These are phyloP conservation scores for Triangularia setosa DNA, from an alignment of 2,329 filamentous ascomycete genomes.

Conservation along the genomic window DNA sequence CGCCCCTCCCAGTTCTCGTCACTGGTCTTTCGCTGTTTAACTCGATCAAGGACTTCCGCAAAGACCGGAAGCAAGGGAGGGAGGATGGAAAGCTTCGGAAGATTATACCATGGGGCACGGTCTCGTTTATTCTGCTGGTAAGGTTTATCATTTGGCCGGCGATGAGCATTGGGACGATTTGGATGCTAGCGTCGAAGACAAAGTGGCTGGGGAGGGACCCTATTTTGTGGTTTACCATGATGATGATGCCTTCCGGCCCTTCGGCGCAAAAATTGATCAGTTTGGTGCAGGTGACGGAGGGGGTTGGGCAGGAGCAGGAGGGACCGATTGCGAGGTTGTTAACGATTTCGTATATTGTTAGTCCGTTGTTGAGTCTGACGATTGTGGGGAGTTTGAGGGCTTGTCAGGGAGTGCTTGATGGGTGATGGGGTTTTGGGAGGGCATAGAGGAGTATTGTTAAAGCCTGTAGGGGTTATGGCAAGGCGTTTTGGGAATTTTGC, in stretches of 20 bases:
- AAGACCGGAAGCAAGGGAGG: constrained; percentile 19
- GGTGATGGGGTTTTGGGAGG: background rate
- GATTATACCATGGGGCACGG: constrained; percentile 41
- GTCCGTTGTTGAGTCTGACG: constrained; percentile 22
- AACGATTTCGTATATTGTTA: constrained; percentile 26
- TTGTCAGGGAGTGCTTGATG: constrained; percentile 8
- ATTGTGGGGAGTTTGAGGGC: constrained; percentile 23
- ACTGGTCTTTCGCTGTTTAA: constrained; percentile 63
- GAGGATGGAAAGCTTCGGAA: constrained; percentile 38
- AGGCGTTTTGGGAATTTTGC: background rate
- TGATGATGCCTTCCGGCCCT: constrained; percentile 46
- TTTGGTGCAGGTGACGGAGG: constrained; percentile 41
- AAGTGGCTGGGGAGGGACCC: constrained; percentile 52
- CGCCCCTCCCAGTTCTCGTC: constrained; percentile 60
- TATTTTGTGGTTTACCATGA: constrained; percentile 60
- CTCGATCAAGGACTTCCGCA: constrained; percentile 48
- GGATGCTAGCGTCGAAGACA: constrained; percentile 50
- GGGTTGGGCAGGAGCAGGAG: constrained; percentile 36
- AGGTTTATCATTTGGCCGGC: constrained; percentile 60
- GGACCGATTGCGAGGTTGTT: constrained; percentile 42
- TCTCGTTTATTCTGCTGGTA: constrained; percentile 49
- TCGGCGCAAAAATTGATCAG: constrained; percentile 46
- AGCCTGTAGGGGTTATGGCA: background rate
- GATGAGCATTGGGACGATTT: constrained; percentile 52
- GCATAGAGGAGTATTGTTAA: background rate